Base-by-base conservation (phyloP, 129 eudicot species). In the Silybum marianum region DNA sequence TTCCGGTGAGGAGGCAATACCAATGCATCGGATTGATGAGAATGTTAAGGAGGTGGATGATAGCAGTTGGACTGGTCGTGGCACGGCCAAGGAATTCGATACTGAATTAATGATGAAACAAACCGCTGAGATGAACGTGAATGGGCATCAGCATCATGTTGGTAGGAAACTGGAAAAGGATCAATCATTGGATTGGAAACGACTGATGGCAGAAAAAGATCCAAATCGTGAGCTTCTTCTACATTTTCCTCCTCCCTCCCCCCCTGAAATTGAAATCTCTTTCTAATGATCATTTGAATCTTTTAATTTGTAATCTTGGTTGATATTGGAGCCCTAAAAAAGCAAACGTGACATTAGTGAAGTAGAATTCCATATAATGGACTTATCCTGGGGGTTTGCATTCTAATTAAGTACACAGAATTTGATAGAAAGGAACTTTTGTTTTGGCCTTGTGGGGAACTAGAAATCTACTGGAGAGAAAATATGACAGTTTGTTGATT, bases 171-270 rank as follows among this genome's bases (percentile, higher is more conserved):
- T 89, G 86, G 96, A 90, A 51, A 90, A 74, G 72, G 91, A 85
- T 42, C 85, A 74, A 13, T 89, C 93, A 3, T 51, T 93, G 82
- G 96, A 93, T 86, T 90, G 98, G 98, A 93, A 91, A 80, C 80
- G 71, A 28, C 21, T 90, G 26, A 84, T 93, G 90, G 86, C 90
- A 0, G 92, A 82, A 12, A 70, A 87, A 69, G 93, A 90, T 84
- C 90, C 84, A 7, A 88, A 81, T 77, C 36, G 98, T 93, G 85
- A 90, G 95, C 86, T 18, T 28, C 26, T 67, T 54, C 63, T 54
- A 18, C 63, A 24, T 74, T 24, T 48, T 8, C 14, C 54, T 8
- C 8, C 54, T 19, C 5, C 25, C 10, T 6, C 24, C 25, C 11
- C 1, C 38, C 6, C n/a, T 14, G 23, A 2, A 9, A 25, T 22